A percentile compares a stretch with the other conserved stretches of the same genome.
These are phyloP conservation scores for Vitis hybrid DNA, from an alignment of 177 flowering plant genomes.

Conservation along the genomic window DNA sequence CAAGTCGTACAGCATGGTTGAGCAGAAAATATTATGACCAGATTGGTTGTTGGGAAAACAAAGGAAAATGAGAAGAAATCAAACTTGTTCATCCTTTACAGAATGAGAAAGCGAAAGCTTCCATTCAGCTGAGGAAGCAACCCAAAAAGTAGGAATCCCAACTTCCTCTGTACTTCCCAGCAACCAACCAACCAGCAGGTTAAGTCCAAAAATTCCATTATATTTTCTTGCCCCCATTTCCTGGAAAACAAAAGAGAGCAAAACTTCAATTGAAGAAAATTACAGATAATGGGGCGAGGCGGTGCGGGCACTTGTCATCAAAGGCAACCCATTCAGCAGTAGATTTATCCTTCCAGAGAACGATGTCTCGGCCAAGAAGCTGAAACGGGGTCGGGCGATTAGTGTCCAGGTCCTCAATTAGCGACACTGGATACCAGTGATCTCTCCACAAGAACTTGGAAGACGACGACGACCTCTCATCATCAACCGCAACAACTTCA, in stretches of 20 bases:
- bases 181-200: neutral
- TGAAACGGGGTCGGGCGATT: constrained; percentile 76
- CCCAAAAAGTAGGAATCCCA: too few relatives aligned
- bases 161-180: neutral
- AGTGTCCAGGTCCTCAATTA: constrained; percentile 85
- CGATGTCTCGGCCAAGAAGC: constrained; percentile 84
- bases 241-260: neutral
- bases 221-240: neutral
- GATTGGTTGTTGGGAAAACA: neutral
- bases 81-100: neutral
- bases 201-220: neutral
- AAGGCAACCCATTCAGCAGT: constrained; percentile 76
- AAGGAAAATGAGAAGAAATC: neutral
- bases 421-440: constrained; percentile 96
- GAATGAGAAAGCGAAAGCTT: neutral
- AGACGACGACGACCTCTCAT: constrained; percentile 31
- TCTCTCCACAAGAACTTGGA: constrained; percentile 82
- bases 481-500: constrained; percentile 18
- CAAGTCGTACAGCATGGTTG: too few relatives aligned
- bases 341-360: constrained; percentile 71
- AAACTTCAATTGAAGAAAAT: neutral
- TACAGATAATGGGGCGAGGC: constrained; percentile 96
- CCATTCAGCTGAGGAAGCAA: neutral
- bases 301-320: constrained; percentile 92
- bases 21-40: neutral